A percentile compares a stretch with the other conserved stretches of the same genome.
phyloP scores from a whole-genome alignment of 768 basidiomycete species.

The Harrya chromipes region DNA sequence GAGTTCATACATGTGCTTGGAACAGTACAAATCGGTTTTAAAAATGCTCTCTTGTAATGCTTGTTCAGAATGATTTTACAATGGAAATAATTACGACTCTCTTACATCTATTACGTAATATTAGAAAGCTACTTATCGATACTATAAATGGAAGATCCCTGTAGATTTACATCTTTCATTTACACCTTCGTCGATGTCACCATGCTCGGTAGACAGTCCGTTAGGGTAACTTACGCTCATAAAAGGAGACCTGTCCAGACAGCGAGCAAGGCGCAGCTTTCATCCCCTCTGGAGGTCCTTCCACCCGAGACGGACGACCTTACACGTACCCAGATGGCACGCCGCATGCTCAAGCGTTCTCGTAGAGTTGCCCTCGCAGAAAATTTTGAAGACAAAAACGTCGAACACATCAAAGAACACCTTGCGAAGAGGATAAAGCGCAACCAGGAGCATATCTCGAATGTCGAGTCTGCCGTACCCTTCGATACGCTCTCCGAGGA shows the following conservation, averaged over 20 bases:
- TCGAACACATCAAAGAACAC: slow-evolving; percentile 19
- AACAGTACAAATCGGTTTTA: too few relatives aligned
- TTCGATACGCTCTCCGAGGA: slow-evolving; percentile 8
- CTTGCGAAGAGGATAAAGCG: slow-evolving; percentile 35
- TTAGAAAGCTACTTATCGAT: background rate
- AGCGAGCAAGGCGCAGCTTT: slow-evolving; percentile 9
- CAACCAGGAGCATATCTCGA: slow-evolving; percentile 12
- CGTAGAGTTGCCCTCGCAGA: slow-evolving; percentile 33
- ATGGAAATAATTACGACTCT: too few relatives aligned
- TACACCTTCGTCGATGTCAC: background rate
- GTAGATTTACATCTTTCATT: background rate
- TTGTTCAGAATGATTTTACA: background rate
- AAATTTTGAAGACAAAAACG: slow-evolving; percentile 19
- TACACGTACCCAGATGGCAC: slow-evolving; percentile 40
- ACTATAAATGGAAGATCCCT: too few relatives aligned
- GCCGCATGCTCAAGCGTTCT: slow-evolving; percentile 47
- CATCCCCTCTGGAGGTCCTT: slow-evolving; percentile 31
- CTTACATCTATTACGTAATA: slow-evolving; percentile 8
- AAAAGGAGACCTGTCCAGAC: slow-evolving; percentile 24
- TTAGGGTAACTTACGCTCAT: slow-evolving; percentile 32
- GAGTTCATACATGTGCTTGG: too few relatives aligned
- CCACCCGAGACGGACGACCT: slow-evolving; percentile 30
- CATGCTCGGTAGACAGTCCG: slow-evolving; percentile 16
- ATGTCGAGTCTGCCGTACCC: slow-evolving; percentile 1
- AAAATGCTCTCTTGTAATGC: too few relatives aligned